These are phyloP conservation scores for Lepidium sativum DNA, from an alignment of 345 rosid genomes.

Conservation along the genomic window DNA sequence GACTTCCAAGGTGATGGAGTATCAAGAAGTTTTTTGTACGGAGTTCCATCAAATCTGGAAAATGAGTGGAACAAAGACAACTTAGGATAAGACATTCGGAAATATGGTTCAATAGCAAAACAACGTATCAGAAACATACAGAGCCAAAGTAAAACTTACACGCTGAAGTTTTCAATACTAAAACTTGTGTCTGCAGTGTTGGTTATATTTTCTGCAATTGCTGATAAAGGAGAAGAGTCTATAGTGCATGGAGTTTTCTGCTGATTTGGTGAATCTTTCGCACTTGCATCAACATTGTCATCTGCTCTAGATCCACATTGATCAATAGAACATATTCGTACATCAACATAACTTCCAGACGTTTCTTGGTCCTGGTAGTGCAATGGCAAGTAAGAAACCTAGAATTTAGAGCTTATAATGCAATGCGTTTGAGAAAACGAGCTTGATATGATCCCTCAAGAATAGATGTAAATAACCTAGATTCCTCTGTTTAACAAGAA, in stretches of 20 bases:
- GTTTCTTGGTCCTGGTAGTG: slow-evolving; percentile 45
- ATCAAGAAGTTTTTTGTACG: slow-evolving; percentile 64
- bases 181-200: slow-evolving; percentile 32
- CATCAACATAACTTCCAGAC: slow-evolving; percentile 39
- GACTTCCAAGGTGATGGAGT: slow-evolving; percentile 97
- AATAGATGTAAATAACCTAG: slow-evolving; percentile 6
- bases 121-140: background rate
- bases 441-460: background rate
- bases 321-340: slow-evolving; percentile 18
- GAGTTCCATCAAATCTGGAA: slow-evolving; percentile 78
- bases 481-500: background rate
- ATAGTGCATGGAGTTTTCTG: slow-evolving; percentile 35
- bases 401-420: background rate
- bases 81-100: background rate
- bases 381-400: slow-evolving; percentile 18
- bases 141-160: slow-evolving; percentile 38
- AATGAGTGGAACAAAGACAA: slow-evolving; percentile 6
- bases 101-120: background rate
- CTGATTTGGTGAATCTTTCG: slow-evolving; percentile 37
- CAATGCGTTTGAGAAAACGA: background rate
- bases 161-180: slow-evolving; percentile 32
- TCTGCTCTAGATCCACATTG: slow-evolving; percentile 49
- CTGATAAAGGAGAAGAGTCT: slow-evolving; percentile 21
- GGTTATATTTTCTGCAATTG: slow-evolving; percentile 19
- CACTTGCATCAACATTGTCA: slow-evolving; percentile 20